phyloP scores from a whole-genome alignment of 2,329 filamentous ascomycete genomes.

The Aspergillus fumigatus region DNA sequence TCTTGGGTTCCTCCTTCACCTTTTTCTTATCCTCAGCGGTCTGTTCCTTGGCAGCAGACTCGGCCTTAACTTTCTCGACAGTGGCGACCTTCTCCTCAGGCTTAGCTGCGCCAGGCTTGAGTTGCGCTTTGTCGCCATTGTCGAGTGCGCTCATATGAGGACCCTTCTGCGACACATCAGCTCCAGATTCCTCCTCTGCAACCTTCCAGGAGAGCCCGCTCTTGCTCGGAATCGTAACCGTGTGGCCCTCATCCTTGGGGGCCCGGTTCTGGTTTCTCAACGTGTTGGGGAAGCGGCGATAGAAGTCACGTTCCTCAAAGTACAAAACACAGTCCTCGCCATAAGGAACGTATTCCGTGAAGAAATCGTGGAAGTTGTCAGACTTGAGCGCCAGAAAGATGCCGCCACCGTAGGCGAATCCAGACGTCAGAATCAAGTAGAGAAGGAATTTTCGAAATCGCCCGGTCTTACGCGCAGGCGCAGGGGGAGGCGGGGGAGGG shows the following conservation, averaged over 20 bases:
- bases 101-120: slow-evolving; percentile 23
- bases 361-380: slow-evolving; percentile 99
- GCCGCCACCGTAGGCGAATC: slow-evolving; percentile 77
- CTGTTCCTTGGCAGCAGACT: slow-evolving; percentile 23
- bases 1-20: slow-evolving; percentile 31
- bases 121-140: slow-evolving; percentile 22
- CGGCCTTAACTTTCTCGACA: slow-evolving; percentile 30
- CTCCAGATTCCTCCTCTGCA: slow-evolving; percentile 56
- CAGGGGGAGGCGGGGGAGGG: slow-evolving; percentile 39
- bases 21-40: slow-evolving; percentile 24
- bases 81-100: slow-evolving; percentile 25
- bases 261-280: slow-evolving; percentile 43
- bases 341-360: slow-evolving; percentile 92
- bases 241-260: slow-evolving; percentile 55
- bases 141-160: slow-evolving; percentile 44
- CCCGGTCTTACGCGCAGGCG: slow-evolving; percentile 60
- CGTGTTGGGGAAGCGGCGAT: slow-evolving; percentile 69
- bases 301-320: slow-evolving; percentile 91
- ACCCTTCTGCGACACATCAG: slow-evolving; percentile 53
- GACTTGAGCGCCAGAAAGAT: slow-evolving; percentile 90
- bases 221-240: slow-evolving; percentile 77
- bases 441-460: slow-evolving; percentile 73
- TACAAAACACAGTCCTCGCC: slow-evolving; percentile 93
- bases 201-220: slow-evolving; percentile 81
- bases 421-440: slow-evolving; percentile 70